Evolutionary conservation across 139 green algal genomes (phyloP).

Genomic region (Asterochloris sp.): DNA sequence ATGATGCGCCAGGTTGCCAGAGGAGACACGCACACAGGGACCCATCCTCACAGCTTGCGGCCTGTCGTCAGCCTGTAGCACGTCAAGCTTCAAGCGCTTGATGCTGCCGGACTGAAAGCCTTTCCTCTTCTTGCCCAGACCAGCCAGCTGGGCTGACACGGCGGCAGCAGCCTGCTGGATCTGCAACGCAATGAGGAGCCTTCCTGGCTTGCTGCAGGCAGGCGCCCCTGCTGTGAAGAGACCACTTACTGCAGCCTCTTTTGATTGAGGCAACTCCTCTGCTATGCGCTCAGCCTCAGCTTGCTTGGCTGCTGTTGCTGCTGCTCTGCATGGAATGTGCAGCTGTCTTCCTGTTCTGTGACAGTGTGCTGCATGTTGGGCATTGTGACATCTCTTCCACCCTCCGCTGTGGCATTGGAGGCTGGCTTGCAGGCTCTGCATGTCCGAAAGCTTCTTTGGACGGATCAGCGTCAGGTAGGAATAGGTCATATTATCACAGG

Average conservation of each 20-base stretch:
- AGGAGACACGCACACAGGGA: not conserved
- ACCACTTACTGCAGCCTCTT: conserved; percentile 2
- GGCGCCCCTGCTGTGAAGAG: too few relatives aligned
- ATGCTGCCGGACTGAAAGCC: not conserved
- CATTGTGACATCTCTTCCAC: not conserved
- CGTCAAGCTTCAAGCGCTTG: conserved; percentile 6
- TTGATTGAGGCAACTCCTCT: not conserved
- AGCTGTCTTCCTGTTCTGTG: not conserved
- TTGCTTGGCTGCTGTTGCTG: not conserved
- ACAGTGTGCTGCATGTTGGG: not conserved
- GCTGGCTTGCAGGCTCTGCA: too few relatives aligned
- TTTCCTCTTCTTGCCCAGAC: conserved; percentile 1
- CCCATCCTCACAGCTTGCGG: not conserved
- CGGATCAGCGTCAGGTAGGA: too few relatives aligned
- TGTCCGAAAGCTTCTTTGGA: too few relatives aligned
- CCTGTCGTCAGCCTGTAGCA: conserved; percentile 7
- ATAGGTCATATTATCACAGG: too few relatives aligned
- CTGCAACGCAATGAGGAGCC: not conserved
- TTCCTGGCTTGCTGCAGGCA: too few relatives aligned
- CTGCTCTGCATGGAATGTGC: not conserved
- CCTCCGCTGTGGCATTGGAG: too few relatives aligned
- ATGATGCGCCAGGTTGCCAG: not conserved
- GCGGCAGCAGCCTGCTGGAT: not conserved
- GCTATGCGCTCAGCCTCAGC: not conserved
- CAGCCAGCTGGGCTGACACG: not conserved